phyloP scores from a whole-genome alignment of 208 protist genomes.

The Leishmania guyanensis region DNA sequence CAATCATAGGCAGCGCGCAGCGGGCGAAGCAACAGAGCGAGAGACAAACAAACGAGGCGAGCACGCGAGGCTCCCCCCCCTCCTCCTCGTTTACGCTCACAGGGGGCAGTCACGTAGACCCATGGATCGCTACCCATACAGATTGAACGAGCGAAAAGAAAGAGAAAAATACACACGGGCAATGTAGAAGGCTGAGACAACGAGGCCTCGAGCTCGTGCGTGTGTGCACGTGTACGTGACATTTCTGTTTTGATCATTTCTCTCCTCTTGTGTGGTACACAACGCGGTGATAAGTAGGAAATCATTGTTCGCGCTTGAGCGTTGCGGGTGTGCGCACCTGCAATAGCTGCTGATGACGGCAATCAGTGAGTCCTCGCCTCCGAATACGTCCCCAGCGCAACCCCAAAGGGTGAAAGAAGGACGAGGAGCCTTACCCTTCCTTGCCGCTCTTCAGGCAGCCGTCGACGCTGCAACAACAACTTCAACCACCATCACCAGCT shows the following conservation, averaged over 20 bases:
- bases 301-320: not conserved
- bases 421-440: not conserved
- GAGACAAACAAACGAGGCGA: not conserved
- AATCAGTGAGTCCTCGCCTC: not conserved
- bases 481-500: not conserved
- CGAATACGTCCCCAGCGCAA: not conserved
- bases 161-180: not conserved
- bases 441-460: not conserved
- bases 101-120: not conserved
- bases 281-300: not conserved
- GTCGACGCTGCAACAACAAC: not conserved
- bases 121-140: not conserved
- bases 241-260: not conserved
- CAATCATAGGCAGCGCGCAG: not conserved
- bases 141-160: not conserved
- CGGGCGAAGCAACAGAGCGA: not conserved
- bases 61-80: no score
- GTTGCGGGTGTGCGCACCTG: not conserved
- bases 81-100: not conserved
- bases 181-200: not conserved
- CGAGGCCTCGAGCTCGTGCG: not conserved
- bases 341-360: not conserved
- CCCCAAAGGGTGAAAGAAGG: not conserved
- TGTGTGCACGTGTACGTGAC: no score
- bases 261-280: not conserved